Evolutionary conservation across 257 asterid species (phyloP).

Genomic region (Nicotiana tomentosiformis): DNA sequence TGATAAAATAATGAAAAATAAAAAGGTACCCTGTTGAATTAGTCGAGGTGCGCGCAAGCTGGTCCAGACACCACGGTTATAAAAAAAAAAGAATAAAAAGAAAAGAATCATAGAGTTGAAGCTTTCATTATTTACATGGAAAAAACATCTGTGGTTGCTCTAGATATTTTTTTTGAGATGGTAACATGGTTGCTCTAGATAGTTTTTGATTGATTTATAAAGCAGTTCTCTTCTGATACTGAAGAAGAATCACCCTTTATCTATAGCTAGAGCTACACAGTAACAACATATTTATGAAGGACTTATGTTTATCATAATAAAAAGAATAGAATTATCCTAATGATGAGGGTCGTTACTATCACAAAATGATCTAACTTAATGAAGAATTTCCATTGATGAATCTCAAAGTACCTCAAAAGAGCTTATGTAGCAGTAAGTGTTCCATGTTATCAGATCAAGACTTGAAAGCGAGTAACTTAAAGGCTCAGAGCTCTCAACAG

Average conservation of each 20-base stretch:
- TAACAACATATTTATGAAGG: not conserved
- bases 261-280: not conserved
- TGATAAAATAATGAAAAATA: not conserved
- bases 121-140: not conserved
- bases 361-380: conserved; percentile 2
- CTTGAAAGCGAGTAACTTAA: not conserved
- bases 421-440: not conserved
- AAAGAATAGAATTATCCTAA: not conserved
- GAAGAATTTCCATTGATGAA: not conserved
- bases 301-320: not conserved
- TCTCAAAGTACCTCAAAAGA: conserved; percentile 1
- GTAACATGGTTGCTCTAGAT: too few species aligned
- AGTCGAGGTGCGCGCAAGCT: too few species aligned
- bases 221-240: not conserved
- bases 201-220: not conserved
- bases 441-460: not conserved
- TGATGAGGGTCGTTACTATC: not conserved
- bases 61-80: too few species aligned
- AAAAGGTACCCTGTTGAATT: too few species aligned
- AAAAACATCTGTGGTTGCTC: not conserved
- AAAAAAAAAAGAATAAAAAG: not conserved
- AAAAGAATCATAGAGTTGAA: not conserved
- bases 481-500: not conserved
- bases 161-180: not conserved
- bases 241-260: not conserved